phyloP scores from a whole-genome alignment of 176 grass and related monocot genomes.

The Canna indica region DNA sequence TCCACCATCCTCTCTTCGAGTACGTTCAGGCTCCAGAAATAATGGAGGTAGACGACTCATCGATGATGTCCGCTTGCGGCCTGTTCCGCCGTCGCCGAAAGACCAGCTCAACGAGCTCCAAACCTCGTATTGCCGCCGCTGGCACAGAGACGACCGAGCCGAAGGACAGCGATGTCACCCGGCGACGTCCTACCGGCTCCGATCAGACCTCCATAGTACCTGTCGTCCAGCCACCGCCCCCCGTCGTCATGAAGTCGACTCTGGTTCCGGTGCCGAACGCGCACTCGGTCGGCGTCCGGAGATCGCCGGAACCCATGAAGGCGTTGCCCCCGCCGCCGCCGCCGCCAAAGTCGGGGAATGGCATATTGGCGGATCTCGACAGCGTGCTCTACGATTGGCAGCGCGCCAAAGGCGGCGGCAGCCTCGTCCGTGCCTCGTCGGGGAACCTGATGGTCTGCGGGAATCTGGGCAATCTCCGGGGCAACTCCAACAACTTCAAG shows the following conservation, averaged over 20 bases:
- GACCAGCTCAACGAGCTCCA: background rate
- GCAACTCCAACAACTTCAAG: background rate
- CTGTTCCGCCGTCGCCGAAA: background rate
- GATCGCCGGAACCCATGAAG: background rate
- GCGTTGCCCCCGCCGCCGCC: background rate
- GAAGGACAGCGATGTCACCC: background rate
- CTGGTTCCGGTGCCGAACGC: background rate
- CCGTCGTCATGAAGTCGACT: background rate
- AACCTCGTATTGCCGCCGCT: background rate
- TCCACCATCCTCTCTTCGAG: background rate
- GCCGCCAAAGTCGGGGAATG: background rate
- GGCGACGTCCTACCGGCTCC: background rate
- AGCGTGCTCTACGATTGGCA: constrained; percentile 3
- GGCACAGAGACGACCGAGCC: background rate
- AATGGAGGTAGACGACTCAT: background rate
- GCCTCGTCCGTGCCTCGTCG: constrained; percentile 8
- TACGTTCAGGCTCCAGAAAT: background rate
- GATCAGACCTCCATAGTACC: background rate
- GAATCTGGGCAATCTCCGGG: constrained; percentile 6
- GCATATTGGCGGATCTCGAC: constrained; percentile 8
- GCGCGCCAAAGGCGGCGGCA: background rate
- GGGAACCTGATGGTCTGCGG: constrained; percentile 13
- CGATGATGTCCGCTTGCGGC: background rate
- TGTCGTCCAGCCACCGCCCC: background rate
- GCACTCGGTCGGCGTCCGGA: background rate